Percentiles rank a stretch among this genome's conserved stretches.
Conservation (phyloP, 1,139 yeast genomes). For the Nematodospora anomalae region DNA sequence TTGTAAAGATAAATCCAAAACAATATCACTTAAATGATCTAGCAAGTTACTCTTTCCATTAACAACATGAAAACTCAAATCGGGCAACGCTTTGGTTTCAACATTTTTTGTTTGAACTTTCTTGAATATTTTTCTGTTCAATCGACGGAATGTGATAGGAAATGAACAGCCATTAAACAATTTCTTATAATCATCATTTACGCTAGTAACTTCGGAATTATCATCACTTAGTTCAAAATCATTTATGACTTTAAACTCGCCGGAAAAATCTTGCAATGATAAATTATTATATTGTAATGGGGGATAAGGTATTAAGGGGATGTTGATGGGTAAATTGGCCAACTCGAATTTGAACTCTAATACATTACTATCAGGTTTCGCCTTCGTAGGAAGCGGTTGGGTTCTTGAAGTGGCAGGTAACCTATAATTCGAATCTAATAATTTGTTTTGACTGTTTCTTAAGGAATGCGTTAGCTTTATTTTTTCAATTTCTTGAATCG, state of each 20-base stretch:
- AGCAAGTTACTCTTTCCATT: conserved; percentile 14
- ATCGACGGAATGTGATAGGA: conserved; percentile 6
- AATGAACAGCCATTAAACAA: conserved; percentile 13
- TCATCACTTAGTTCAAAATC: conserved; percentile 10
- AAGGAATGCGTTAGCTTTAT: conserved; percentile 31
- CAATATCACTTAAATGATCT: conserved; percentile 15
- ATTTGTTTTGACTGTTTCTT: conserved; percentile 30
- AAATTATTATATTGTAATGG: conserved; percentile 26
- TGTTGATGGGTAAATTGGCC: conserved; percentile 22
- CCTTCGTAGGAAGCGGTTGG: neutral
- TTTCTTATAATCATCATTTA: conserved; percentile 3
- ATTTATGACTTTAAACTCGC: conserved; percentile 19
- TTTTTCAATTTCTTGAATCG: conserved; percentile 25
- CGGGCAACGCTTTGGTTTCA: conserved; percentile 10
- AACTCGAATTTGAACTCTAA: conserved; percentile 30
- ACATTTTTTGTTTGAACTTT: conserved; percentile 7
- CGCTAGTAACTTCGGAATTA: neutral
- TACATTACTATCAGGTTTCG: conserved; percentile 7
- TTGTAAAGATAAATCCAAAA: conserved; percentile 6
- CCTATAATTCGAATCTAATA: conserved; percentile 27
- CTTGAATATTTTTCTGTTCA: conserved; percentile 7
- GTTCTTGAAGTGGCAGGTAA: conserved; percentile 26
- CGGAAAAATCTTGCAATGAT: conserved; percentile 21
- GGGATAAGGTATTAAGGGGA: conserved; percentile 25
- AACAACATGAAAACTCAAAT: conserved; percentile 15